Evolutionary conservation across 352 stramenopile species (phyloP), one percentile per base, ranked within the genome.

Genomic region (Globisporangium iwayamae): DNA sequence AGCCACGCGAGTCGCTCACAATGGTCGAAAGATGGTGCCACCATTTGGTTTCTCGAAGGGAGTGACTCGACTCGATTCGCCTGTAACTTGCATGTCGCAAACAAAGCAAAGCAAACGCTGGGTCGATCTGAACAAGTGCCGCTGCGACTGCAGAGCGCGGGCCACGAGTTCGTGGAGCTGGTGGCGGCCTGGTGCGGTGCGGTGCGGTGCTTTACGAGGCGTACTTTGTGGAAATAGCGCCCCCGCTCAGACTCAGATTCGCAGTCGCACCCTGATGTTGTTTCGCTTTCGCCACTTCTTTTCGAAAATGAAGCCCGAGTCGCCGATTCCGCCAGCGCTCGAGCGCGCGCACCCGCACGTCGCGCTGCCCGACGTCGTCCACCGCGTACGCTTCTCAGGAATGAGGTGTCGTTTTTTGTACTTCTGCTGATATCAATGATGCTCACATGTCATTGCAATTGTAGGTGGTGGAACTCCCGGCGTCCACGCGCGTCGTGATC

Each of bases 401-500:
- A 20, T 10, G 6, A 20, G 18, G 22, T 36, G 2, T 2, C 18
- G 16, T 22, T 41, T 9, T 10, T 45, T 16, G 3, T 52, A 41
- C 9, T 47, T 25, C 10, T 56, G 11, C 9, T 54, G 10, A 4
- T 53, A 34, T 18, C 45, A 22, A 22, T 22, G n/a, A 41, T 28
- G 25, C 25, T 28, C 25, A 28, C 30, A 13, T 3, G 14, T 41
- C 22, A 22, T 16, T 30, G 28, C 36, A 0, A 20, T 32, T 22
- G 30, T 68, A 83, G 14, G 67, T 65, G 13, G 54, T 45, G 10
- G 60, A 79, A n/a, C 62, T 87, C 10, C 30, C 62, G 32, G 32
- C 62, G 9, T 66, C 57, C 45, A 70, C 66, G 43, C 74, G 85
- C 39, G 71, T 97, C 50, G 65, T 98, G 32, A 57, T 98, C 36